Evolutionary conservation across 2,329 filamentous ascomycete genomes (phyloP).

Genomic region (Xylaria sp.): DNA sequence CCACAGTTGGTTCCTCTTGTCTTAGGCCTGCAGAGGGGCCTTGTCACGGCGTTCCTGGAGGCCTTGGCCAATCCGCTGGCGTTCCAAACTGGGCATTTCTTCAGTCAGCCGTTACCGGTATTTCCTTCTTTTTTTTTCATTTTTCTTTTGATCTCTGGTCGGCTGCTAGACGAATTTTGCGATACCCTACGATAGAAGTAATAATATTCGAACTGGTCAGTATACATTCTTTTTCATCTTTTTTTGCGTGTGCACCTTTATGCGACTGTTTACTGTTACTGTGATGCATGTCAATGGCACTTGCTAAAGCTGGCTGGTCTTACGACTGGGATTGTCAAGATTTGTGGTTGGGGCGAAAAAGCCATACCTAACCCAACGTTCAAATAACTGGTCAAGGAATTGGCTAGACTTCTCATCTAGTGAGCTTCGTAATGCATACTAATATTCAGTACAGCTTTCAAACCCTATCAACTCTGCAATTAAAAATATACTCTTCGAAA

Average conservation of each 20-base stretch:
- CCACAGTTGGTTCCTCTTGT: conserved; percentile 33
- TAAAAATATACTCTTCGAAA: conserved; percentile 23
- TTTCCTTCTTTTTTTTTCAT: conserved; percentile 42
- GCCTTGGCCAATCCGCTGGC: conserved; percentile 39
- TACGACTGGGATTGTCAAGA: conserved; percentile 9
- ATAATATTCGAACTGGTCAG: conserved; percentile 48
- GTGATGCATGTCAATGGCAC: conserved; percentile 6
- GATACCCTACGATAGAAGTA: conserved; percentile 53
- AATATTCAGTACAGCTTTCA: conserved; percentile 24
- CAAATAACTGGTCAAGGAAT: not conserved
- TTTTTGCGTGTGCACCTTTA: not conserved
- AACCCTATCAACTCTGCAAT: conserved; percentile 15
- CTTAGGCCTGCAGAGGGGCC: conserved; percentile 35
- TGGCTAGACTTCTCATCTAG: not conserved
- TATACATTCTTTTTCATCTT: conserved; percentile 39
- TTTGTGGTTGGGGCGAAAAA: conserved; percentile 14
- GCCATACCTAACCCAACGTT: not conserved
- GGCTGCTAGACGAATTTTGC: conserved; percentile 49
- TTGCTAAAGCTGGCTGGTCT: conserved; percentile 15
- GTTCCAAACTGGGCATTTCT: conserved; percentile 40
- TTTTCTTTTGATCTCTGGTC: conserved; percentile 42
- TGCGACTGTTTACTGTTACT: conserved; percentile 6
- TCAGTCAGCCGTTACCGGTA: conserved; percentile 40
- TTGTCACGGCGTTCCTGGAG: conserved; percentile 43
- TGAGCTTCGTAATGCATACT: conserved; percentile 8